Conservation (phyloP, 768 basidiomycete genomes). For the Leucosporidium creatinivorum region DNA sequence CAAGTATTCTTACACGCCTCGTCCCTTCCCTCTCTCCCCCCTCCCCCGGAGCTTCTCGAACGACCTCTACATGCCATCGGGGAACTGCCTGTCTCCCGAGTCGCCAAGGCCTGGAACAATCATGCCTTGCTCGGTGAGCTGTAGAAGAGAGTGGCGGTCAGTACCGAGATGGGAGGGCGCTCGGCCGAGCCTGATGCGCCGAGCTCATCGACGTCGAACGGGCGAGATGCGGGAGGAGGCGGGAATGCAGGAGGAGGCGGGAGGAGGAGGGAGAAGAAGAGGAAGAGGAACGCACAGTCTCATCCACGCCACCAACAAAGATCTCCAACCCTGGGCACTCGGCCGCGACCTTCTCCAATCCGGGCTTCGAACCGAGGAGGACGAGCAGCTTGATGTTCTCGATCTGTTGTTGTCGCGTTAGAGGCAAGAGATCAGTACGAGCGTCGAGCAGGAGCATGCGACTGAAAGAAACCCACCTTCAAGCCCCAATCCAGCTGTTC, state of each 20-base stretch:
- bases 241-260: neutral
- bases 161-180: no score
- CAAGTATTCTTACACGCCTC: no score
- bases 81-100: neutral
- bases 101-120: conserved; percentile 53
- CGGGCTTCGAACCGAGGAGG: conserved; percentile 69
- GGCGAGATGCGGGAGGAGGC: no score
- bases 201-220: neutral
- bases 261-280: neutral
- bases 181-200: neutral
- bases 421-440: no score
- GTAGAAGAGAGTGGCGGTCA: neutral
- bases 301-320: conserved; percentile 26
- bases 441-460: no score
- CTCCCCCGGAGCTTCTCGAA: no score
- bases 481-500: conserved; percentile 42
- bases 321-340: conserved; percentile 78
- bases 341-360: conserved; percentile 58
- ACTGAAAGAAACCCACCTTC: neutral
- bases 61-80: neutral
- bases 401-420: conserved; percentile 43
- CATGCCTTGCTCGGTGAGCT: conserved; percentile 65
- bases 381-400: conserved; percentile 71
- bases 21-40: no score
- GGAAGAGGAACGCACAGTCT: conserved; percentile 5